These are phyloP conservation scores for Wickerhamiella slavikovae DNA, from an alignment of 805 yeast species.

Conservation along the genomic window DNA sequence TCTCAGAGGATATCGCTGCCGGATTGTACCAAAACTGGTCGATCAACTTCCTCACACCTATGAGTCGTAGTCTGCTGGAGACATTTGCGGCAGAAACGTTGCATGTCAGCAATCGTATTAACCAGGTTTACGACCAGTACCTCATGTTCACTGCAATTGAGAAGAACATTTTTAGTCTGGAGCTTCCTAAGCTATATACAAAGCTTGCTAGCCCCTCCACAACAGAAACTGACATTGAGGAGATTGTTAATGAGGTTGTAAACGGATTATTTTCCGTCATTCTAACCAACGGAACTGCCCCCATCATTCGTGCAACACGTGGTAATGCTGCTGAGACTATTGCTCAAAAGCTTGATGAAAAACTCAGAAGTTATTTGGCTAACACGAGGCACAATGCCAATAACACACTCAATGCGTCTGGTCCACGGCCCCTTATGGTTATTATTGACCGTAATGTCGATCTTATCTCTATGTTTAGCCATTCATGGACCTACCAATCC, in stretches of 20 bases:
- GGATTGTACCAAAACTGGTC: constrained; percentile 65
- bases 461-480: constrained; percentile 82
- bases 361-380: constrained; percentile 65
- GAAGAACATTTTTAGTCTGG: constrained; percentile 71
- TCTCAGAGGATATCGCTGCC: constrained; percentile 49
- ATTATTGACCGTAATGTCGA: constrained; percentile 78
- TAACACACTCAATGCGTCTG: constrained; percentile 3
- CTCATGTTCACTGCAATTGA: constrained; percentile 83
- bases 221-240: constrained; percentile 53
- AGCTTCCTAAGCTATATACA: constrained; percentile 42
- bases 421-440: constrained; percentile 56
- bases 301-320: constrained; percentile 74
- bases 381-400: constrained; percentile 29
- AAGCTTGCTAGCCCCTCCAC: constrained; percentile 50
- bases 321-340: constrained; percentile 94
- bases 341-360: constrained; percentile 68
- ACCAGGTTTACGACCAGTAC: constrained; percentile 88
- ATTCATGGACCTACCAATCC: constrained; percentile 95
- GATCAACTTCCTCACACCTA: constrained; percentile 68
- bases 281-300: constrained; percentile 59
- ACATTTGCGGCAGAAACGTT: constrained; percentile 69
- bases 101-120: constrained; percentile 44
- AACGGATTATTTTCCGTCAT: constrained; percentile 64
- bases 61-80: constrained; percentile 63
- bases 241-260: constrained; percentile 48